phyloP scores from a whole-genome alignment of 805 yeast genomes.

The Saturnispora silvae region DNA sequence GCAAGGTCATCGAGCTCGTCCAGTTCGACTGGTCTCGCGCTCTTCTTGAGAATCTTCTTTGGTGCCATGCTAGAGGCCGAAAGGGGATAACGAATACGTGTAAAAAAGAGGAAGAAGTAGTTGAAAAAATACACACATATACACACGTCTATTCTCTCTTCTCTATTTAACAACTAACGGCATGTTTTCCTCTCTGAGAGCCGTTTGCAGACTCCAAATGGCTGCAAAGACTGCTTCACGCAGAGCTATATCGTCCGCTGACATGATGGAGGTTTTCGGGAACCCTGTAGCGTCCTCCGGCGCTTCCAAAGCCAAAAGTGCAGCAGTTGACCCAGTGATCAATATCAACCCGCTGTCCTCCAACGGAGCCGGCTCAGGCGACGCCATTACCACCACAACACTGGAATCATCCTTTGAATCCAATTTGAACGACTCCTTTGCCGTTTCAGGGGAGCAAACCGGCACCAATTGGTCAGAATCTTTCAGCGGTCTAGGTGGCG shows the following conservation, averaged over 20 bases:
- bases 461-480: slow-evolving; percentile 71
- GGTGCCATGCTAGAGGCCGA: slow-evolving; percentile 15
- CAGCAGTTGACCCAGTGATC: slow-evolving; percentile 18
- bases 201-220: neutral
- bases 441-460: slow-evolving; percentile 16
- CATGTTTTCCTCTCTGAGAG: neutral
- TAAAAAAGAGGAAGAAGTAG: neutral
- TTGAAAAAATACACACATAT: neutral
- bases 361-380: slow-evolving; percentile 8
- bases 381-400: slow-evolving; percentile 16
- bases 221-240: too few relatives aligned
- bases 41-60: slow-evolving; percentile 10
- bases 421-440: slow-evolving; percentile 9
- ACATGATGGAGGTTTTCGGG: slow-evolving; percentile 24
- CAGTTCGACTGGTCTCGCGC: neutral
- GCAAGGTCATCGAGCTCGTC: neutral
- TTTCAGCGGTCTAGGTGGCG: slow-evolving; percentile 74
- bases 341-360: slow-evolving; percentile 12
- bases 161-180: too few relatives aligned
- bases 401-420: slow-evolving; percentile 17
- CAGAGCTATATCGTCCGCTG: too few relatives aligned
- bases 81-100: neutral
- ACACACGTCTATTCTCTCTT: neutral
- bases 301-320: neutral
- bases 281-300: neutral